phyloP scores from a whole-genome alignment of 139 green algal genomes.

The Trebouxia sp. region DNA sequence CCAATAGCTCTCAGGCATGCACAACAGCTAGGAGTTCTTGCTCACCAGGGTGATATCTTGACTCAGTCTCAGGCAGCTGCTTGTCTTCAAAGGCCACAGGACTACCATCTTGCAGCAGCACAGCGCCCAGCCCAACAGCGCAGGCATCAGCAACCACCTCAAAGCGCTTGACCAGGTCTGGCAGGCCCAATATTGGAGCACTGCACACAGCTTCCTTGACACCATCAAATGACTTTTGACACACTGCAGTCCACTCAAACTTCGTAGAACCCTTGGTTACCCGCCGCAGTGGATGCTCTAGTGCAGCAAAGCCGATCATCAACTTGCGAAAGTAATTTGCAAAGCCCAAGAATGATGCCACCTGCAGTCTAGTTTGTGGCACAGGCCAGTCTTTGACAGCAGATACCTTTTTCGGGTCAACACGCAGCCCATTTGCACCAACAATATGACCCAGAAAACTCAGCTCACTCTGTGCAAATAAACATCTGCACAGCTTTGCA shows the following conservation, averaged over 20 bases:
- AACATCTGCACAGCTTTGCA: conserved; percentile 37
- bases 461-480: conserved; percentile 29
- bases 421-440: conserved; percentile 3
- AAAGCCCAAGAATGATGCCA: conserved; percentile 43
- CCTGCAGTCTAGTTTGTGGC: conserved; percentile 25
- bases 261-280: conserved; percentile 35
- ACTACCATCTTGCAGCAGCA: neutral
- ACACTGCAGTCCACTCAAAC: conserved; percentile 20
- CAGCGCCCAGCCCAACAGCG: neutral
- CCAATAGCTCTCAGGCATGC: neutral
- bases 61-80: neutral
- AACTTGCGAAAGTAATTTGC: conserved; percentile 56
- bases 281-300: conserved; percentile 35
- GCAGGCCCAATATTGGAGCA: neutral
- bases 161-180: neutral
- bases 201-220: neutral
- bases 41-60: neutral
- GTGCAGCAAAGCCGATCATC: conserved; percentile 35
- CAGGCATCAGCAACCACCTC: neutral
- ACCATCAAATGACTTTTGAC: conserved; percentile 31
- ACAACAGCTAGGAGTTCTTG: conserved; percentile 4
- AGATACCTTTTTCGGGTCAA: conserved; percentile 39
- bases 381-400: too few relatives aligned
- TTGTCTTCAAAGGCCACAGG: neutral
- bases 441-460: conserved; percentile 48